Base-by-base conservation (phyloP, 2,329 filamentous ascomycete species). In the Talaromyces sp. region DNA sequence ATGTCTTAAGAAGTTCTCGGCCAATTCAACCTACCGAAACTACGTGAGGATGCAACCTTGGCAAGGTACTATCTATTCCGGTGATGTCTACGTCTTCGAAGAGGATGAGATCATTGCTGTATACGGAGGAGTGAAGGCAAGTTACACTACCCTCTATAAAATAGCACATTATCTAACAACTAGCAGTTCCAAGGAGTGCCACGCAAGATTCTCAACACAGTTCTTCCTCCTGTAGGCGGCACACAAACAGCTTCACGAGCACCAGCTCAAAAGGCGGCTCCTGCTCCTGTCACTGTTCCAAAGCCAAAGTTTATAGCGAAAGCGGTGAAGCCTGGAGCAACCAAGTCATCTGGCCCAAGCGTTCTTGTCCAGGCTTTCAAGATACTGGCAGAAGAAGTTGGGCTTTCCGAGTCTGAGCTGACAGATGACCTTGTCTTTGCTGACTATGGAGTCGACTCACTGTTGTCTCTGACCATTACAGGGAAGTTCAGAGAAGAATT, bases 11-110 rank as follows among this genome's bases (percentile, higher is more conserved):
- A 62, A 64, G 8, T 68, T 75, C 32, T 54, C 60, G 13, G 61
- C 66, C 13, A 63, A 63, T 32, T 62, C 65, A 46, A 62, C 60
- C 10, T 69, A 69, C 43, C 61, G 64, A 35, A 70, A 68, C n/a
- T 75, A 77, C 63, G 69, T 71, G 21, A 65, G 65, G 52, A 77
- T 77, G 75, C 62, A 69, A 53, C 63, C 59, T 29, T 59, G 56
- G 43, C 64, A 72, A 24, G 70, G 67, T n/a, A 67, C 65, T 7
- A 68, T 75, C 46, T 69, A 73, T 43, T 76, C 81, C 55, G 82
- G 82, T 66, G 82, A 84, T 69, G 82, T 84, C 38, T 84, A 84
- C 73, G 80, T 84, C 65, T 77, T 84, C 66, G 56, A 66, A 17
- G 51, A 55, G 14, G 55, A 61, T 17, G 56, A 58, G 10, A 60